These are phyloP conservation scores for Magnolia officinalis DNA, from an alignment of 164 flowering plant species.

Conservation along the genomic window DNA sequence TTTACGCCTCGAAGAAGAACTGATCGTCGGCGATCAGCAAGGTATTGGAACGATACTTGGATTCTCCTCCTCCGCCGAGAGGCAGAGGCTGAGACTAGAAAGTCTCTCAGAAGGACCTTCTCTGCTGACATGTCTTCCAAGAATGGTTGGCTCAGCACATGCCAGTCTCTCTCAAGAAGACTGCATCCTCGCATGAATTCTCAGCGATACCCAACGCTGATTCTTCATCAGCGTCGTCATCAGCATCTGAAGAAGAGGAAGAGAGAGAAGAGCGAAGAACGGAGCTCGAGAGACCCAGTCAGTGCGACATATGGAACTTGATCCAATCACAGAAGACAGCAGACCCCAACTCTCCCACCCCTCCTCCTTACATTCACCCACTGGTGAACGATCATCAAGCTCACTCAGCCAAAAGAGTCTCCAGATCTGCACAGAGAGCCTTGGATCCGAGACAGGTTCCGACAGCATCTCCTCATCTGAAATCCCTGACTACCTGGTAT, in stretches of 20 bases:
- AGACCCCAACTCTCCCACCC: constrained; percentile 6
- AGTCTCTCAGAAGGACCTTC: constrained; percentile 50
- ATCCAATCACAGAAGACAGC: constrained; percentile 34
- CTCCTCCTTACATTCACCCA: constrained; percentile 65
- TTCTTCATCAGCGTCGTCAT: constrained; percentile 19
- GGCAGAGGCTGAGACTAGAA: constrained; percentile 10
- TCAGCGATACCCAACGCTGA: constrained; percentile 1
- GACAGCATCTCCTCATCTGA: constrained; percentile 47
- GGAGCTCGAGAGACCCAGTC: constrained; percentile 18
- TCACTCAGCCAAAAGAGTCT: constrained; percentile 63
- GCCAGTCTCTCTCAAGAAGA: constrained; percentile 31
- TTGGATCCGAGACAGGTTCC: constrained; percentile 91
- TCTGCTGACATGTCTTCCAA: constrained; percentile 73
- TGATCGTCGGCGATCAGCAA: constrained; percentile 22
- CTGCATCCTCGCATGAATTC: constrained; percentile 29
- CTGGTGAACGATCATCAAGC: constrained; percentile 45
- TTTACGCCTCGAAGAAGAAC: constrained; percentile 21
- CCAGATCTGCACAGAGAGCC: constrained; percentile 83
- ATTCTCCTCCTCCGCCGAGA: constrained; percentile 17
- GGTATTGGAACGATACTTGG: constrained; percentile 58
- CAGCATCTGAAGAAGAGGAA: constrained; percentile 12
- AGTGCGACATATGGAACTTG: constrained; percentile 46
- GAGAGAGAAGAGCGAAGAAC: constrained; percentile 11
- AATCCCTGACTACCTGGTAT: constrained; percentile 23
- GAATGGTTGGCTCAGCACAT: constrained; percentile 45